These are phyloP conservation scores for Orbilia ellipsospora DNA, from an alignment of 2,329 filamentous ascomycete species.

Conservation along the genomic window DNA sequence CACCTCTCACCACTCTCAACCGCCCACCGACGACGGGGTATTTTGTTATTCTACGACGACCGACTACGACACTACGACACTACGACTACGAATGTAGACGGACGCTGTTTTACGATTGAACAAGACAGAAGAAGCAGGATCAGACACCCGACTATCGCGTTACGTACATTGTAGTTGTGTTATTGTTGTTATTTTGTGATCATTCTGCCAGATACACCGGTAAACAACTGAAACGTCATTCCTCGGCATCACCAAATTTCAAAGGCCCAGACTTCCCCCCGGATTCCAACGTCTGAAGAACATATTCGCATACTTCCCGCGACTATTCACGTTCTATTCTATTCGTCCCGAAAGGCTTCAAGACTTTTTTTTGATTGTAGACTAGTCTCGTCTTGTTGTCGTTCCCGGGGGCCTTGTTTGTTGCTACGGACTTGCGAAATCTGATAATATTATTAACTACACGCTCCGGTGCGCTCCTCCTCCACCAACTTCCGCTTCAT, in stretches of 20 bases:
- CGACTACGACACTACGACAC: too few relatives aligned
- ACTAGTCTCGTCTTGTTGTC: too few relatives aligned
- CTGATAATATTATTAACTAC: too few relatives aligned
- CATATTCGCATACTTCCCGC: too few relatives aligned
- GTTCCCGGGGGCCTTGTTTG: too few relatives aligned
- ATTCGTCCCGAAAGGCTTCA: neutral
- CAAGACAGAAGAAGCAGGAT: too few relatives aligned
- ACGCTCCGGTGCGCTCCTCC: too few relatives aligned
- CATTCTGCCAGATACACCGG: conserved; percentile 17
- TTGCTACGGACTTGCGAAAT: too few relatives aligned
- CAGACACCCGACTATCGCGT: neutral
- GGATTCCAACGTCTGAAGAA: conserved; percentile 21
- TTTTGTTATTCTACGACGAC: too few relatives aligned
- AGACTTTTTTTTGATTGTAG: too few relatives aligned
- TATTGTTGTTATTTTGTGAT: neutral
- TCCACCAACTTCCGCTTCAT: neutral
- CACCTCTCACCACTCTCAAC: conserved; percentile 11
- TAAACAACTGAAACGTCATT: conserved; percentile 51
- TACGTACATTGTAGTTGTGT: neutral
- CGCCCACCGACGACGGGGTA: conserved; percentile 10
- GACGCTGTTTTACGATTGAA: too few relatives aligned
- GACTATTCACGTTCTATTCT: conserved; percentile 37
- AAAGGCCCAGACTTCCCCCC: conserved; percentile 4
- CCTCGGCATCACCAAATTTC: conserved; percentile 29
- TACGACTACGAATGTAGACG: too few relatives aligned